Base-by-base conservation (phyloP, 805 yeast genomes). In the Limtongia smithiae region DNA sequence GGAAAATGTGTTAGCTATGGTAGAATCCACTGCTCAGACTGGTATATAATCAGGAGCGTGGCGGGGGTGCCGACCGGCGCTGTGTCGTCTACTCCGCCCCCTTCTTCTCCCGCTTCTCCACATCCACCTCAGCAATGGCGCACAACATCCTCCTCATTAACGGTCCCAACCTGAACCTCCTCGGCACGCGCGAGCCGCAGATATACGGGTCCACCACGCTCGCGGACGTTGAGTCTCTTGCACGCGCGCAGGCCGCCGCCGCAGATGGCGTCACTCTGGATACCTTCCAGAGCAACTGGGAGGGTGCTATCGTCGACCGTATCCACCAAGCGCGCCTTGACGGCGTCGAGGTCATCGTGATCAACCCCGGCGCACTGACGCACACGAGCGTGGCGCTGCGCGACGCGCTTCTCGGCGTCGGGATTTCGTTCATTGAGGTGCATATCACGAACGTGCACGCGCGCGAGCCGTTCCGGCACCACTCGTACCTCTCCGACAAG, bases 331-430 rank as follows among this genome's bases (percentile, higher is more conserved):
- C 71, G 4, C 68, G 37, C 2, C 14, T n/a, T 3, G 47, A 32
- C 4, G 38, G n/a, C 8, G 24, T 70, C 28, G 73, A 69, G 1
- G 75, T 74, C 56, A 71, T 75, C 37, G 68, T 75, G 33, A 74
- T 75, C 42, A 75, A 75, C 55, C 79, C 79, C 11, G 79, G 79
- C 41, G 79, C 79, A 8, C 75, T 72, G 58, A 75, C 79, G 1
- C 79, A 75, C 53, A 75, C 79, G 1, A 73, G 78, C 0, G 72
- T 75, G 20, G 79, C 75, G 1, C 66, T 75, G 11, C 69, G 79
- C 49, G 79, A 75, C 58, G 79, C 79, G 3, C 63, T 75, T 33
- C 58, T 74, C 33, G 75, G 74, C 36, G 75, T 75, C 3, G 72
- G 71, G 21, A 74, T 75, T 44, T 79, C 79, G 21, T 75, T 71